Conservation (phyloP, 345 rosid genomes). For the Linum tenue region DNA sequence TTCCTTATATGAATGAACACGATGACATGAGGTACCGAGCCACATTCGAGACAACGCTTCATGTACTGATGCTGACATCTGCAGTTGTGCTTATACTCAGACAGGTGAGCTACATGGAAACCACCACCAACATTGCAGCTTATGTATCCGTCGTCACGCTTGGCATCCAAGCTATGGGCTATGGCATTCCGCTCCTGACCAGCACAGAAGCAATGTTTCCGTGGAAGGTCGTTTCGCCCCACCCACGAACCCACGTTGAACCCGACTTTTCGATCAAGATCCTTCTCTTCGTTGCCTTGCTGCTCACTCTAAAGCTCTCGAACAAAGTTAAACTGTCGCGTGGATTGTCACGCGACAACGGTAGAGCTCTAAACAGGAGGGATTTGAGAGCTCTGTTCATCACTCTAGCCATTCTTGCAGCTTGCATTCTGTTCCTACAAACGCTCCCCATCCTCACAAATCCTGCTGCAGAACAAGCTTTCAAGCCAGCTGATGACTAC, state of each 20-base stretch:
- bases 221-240: not conserved
- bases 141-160: constrained; percentile 15
- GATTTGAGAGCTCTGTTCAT: not conserved
- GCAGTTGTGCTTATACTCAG: not conserved
- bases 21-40: not conserved
- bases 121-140: not conserved
- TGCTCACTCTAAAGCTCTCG: constrained; percentile 8
- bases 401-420: not conserved
- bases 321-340: constrained; percentile 1
- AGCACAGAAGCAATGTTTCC: not conserved
- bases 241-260: not conserved
- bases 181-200: constrained; percentile 11
- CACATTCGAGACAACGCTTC: constrained; percentile 10
- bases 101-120: constrained; percentile 6
- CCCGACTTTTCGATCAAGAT: not conserved
- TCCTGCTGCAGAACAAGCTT: not conserved
- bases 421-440: constrained; percentile 1
- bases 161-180: constrained; percentile 9
- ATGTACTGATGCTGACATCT: constrained; percentile 2
- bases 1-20: not conserved
- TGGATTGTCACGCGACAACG: too few relatives aligned
- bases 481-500: not conserved
- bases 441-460: not conserved
- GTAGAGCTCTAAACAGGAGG: not conserved
- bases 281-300: constrained; percentile 2